These are phyloP conservation scores for Pisolithus microcarpus DNA, from an alignment of 768 basidiomycete species.

Conservation along the genomic window DNA sequence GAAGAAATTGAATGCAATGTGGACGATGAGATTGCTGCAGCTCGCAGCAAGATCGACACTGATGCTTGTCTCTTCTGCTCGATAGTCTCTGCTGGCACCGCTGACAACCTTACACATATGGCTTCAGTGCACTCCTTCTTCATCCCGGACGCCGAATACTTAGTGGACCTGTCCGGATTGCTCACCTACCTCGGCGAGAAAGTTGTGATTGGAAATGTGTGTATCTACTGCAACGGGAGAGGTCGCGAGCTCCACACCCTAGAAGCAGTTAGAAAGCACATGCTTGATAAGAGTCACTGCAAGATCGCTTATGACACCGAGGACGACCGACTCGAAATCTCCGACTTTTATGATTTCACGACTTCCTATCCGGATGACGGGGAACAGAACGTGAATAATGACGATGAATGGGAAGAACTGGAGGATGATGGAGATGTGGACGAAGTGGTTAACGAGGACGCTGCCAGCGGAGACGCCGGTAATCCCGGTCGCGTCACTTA, in stretches of 20 bases:
- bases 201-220: constrained; percentile 86
- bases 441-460: constrained; percentile 29
- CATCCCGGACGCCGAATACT: constrained; percentile 88
- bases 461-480: constrained; percentile 30
- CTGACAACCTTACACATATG: constrained; percentile 83
- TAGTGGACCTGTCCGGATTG: constrained; percentile 77
- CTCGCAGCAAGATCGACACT: constrained; percentile 54
- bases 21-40: constrained; percentile 68
- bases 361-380: constrained; percentile 56
- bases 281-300: constrained; percentile 94
- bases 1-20: constrained; percentile 48
- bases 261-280: constrained; percentile 89
- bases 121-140: constrained; percentile 84
- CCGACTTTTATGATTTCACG: constrained; percentile 91
- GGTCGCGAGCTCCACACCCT: constrained; percentile 76
- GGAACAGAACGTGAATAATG: constrained; percentile 22
- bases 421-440: constrained; percentile 24
- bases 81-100: constrained; percentile 39
- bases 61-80: constrained; percentile 85
- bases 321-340: constrained; percentile 74
- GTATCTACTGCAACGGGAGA: constrained; percentile 82
- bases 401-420: constrained; percentile 35
- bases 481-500: constrained; percentile 54
- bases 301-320: constrained; percentile 88
- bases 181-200: constrained; percentile 86